Conservation (phyloP, 2,329 filamentous ascomycete species). For the Leptographium procerum region DNA sequence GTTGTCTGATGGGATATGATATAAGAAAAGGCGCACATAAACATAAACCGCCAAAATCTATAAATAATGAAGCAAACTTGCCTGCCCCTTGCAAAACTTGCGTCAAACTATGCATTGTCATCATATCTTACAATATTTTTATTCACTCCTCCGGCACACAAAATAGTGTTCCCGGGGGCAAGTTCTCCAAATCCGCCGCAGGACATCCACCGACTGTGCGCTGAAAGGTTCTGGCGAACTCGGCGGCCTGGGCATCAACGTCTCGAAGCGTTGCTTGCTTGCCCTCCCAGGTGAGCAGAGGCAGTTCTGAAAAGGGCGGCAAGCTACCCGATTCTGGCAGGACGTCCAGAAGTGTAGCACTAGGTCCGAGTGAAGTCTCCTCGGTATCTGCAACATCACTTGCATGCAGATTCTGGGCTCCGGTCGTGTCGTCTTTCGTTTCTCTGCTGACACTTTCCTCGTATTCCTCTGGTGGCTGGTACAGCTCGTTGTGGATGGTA, state of each 20-base stretch:
- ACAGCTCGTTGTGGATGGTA: constrained; percentile 69
- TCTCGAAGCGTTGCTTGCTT: constrained; percentile 26
- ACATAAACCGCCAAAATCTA: not conserved
- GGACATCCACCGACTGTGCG: constrained; percentile 56
- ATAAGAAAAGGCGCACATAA: not conserved
- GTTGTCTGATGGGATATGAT: not conserved
- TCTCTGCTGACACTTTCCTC: constrained; percentile 16
- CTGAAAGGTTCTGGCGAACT: constrained; percentile 50
- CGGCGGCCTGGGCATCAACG: constrained; percentile 30
- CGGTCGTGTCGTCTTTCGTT: constrained; percentile 7
- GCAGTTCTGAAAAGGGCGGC: constrained; percentile 34
- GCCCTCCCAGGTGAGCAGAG: constrained; percentile 56
- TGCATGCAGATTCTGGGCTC: constrained; percentile 7
- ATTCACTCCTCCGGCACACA: constrained; percentile 1
- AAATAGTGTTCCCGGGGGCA: constrained; percentile 8
- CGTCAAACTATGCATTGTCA: not conserved
- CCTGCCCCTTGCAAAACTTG: not conserved
- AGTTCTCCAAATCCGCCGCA: constrained; percentile 17
- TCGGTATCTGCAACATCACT: constrained; percentile 15
- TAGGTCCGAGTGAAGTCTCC: constrained; percentile 24
- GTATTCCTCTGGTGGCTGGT: constrained; percentile 61
- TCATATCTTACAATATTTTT: not conserved
- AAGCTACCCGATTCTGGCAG: constrained; percentile 33
- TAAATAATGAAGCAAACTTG: not conserved
- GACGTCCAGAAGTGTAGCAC: constrained; percentile 35